Evolutionary conservation across 1,284 basidiomycete genomes (phyloP).

Genomic region (Melampsora americana): DNA sequence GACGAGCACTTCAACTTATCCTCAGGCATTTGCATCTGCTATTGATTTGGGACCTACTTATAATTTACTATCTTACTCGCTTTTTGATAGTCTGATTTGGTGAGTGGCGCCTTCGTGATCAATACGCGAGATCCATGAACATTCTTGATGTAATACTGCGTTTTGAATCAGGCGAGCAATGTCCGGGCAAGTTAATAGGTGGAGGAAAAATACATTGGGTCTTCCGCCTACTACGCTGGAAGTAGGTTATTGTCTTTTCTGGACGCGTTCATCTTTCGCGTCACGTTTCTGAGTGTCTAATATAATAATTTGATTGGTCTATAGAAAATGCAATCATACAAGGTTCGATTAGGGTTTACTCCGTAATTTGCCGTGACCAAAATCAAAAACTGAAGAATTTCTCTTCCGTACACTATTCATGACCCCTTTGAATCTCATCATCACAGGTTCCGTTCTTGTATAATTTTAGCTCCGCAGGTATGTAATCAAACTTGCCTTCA

Average conservation of each 20-base stretch:
- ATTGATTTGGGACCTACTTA: slow-evolving; percentile 46
- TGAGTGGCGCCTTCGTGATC: not conserved
- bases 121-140: too few relatives aligned
- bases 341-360: not conserved
- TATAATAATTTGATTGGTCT: not conserved
- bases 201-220: slow-evolving; percentile 73
- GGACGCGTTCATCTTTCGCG: slow-evolving; percentile 95
- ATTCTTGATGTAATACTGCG: not conserved
- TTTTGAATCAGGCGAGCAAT: slow-evolving; percentile 56
- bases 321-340: slow-evolving; percentile 39
- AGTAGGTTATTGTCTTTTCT: slow-evolving; percentile 86
- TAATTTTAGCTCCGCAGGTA: slow-evolving; percentile 50
- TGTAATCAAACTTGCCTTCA: not conserved
- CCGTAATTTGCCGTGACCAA: not conserved
- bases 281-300: slow-evolving; percentile 59
- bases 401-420: not conserved
- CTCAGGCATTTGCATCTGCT: slow-evolving; percentile 62
- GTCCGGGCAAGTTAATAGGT: slow-evolving; percentile 87
- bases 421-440: not conserved
- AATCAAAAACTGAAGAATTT: too few relatives aligned
- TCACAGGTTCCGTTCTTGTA: slow-evolving; percentile 51
- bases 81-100: slow-evolving; percentile 78
- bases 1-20: slow-evolving; percentile 78
- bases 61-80: slow-evolving; percentile 67
- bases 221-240: slow-evolving; percentile 80